Conservation (phyloP, 768 basidiomycete species). For the Naganishia kalamii region DNA sequence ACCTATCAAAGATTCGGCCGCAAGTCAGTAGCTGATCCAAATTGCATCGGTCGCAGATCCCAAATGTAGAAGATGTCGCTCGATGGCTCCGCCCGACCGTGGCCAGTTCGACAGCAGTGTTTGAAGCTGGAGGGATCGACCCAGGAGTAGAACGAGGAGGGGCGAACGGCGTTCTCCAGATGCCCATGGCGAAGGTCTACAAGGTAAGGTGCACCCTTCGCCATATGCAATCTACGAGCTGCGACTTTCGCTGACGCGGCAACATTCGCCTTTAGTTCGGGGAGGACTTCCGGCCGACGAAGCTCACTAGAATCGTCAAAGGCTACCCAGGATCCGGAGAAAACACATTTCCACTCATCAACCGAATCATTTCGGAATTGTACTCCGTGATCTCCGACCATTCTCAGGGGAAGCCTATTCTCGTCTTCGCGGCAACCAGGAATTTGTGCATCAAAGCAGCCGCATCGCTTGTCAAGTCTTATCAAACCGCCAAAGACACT, state of each 20-base stretch:
- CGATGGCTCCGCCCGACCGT: conserved; percentile 64
- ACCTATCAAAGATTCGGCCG: too few relatives aligned
- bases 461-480: conserved; percentile 68
- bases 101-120: conserved; percentile 20
- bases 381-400: conserved; percentile 68
- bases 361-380: conserved; percentile 64
- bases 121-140: conserved; percentile 31
- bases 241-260: too few relatives aligned
- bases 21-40: too few relatives aligned
- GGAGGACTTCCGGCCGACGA: conserved; percentile 84
- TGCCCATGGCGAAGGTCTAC: conserved; percentile 57
- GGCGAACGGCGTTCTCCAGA: conserved; percentile 16
- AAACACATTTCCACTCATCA: conserved; percentile 74
- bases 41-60: conserved; percentile 42
- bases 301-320: conserved; percentile 65
- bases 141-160: conserved; percentile 18
- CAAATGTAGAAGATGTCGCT: conserved; percentile 85
- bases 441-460: conserved; percentile 53
- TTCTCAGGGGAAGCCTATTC: conserved; percentile 70
- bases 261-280: conserved; percentile 64
- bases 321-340: conserved; percentile 55
- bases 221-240: not conserved
- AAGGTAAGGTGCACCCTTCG: conserved; percentile 53
- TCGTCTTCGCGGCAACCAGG: conserved; percentile 83
- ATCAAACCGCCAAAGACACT: conserved; percentile 54